Evolutionary conservation across 75 land plant species (phyloP), one percentile per base, ranked within the genome.

Genomic region (Cunninghamia lanceolata): DNA sequence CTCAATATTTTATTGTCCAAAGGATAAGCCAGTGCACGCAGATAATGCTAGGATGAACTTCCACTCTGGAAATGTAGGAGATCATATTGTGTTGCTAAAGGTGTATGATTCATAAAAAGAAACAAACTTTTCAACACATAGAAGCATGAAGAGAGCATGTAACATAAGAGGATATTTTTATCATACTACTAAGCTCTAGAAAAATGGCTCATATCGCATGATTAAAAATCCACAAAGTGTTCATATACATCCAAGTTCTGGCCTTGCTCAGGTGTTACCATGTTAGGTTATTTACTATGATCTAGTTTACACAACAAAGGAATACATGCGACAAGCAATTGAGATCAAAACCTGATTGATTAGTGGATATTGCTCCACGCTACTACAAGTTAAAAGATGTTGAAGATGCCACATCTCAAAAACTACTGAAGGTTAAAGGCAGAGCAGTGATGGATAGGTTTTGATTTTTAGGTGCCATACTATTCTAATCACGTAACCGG

Each of bases 11-110:
- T 96, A 98, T 83, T 93, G 98, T 46, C 99, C 99, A 42, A 97
- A 96, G 88, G 98, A 97, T 86, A 98, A 98, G 82, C 99, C 96
- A 88, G 97, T 95, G n/a, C 99, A 98, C 92, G 99, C 99, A 15
- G 99, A 98, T 76, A 96, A 94, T 93, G 97, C 99, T 36, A 87
- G 97, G 66, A 89, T 95, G 93, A 98, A 95, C 88, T 96, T 98
- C 70, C 99, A 98, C 86, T 82, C 92, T 34, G 99, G n/a, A 21
- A 96, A 95, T 86, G 99, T 96, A n/a, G 99, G 98, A 13, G 98
- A 98, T 59, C 99, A 98, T 85, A 92, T 98, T 84, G 98, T 98
- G 17, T 90, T 96, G 89, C 88, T 98, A 1, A 97, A 95, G 91
- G 99, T 97, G 45, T 43, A n/a, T n/a, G n/a, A n/a, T n/a, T n/a